Base-by-base conservation (phyloP, 257 asterid species). In the Hygrophila difformis region DNA sequence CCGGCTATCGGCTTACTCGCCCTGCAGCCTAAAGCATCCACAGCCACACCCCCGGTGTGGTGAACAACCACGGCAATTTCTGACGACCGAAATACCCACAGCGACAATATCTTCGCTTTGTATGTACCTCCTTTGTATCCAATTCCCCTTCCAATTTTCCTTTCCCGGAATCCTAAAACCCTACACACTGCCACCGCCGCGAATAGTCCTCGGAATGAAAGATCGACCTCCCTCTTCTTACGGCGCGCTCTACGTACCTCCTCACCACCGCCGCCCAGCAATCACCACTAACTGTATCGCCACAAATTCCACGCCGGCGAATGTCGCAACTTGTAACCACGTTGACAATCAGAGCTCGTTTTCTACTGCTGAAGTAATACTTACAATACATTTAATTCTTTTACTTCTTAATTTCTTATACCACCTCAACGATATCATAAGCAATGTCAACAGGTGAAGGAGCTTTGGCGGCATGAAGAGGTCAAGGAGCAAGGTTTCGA, bases 161-260 rank as follows among this genome's bases (percentile, higher is more conserved):
- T 49, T 13, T 68, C 31, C 68, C 68, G 59, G 61, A 71, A 62
- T 77, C 85, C 82, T 69, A 61, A 77, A 66, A 57, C 79, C 73
- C 58, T 65, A 54, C 40, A 21, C 49, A n/a, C 53, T 52, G 14
- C 75, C 41, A 16, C 56, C 44, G 22, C 44, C 51, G 55, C 57
- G 57, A 47, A n/a, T 61, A 14, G 29, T 23, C 40, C 39, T 66
- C 61, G 53, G 49, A 40, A 74, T 86, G 94, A 78, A 72, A 65
- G 85, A 78, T 59, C 62, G 73, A 64, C 78, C 69, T 64, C 73
- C 78, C 46, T 43, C 64, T 36, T 52, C 82, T 6, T 12, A 57
- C 65, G 81, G 81, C 57, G 69, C 66, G 49, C 70, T 67, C 38
- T 82, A 77, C 59, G 75, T 79, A 1, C 94, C 94, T 65, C 94